Evolutionary conservation across 2,329 filamentous ascomycete genomes (phyloP), one percentile per base, ranked within the genome.

Genomic region (Botrytis porri): DNA sequence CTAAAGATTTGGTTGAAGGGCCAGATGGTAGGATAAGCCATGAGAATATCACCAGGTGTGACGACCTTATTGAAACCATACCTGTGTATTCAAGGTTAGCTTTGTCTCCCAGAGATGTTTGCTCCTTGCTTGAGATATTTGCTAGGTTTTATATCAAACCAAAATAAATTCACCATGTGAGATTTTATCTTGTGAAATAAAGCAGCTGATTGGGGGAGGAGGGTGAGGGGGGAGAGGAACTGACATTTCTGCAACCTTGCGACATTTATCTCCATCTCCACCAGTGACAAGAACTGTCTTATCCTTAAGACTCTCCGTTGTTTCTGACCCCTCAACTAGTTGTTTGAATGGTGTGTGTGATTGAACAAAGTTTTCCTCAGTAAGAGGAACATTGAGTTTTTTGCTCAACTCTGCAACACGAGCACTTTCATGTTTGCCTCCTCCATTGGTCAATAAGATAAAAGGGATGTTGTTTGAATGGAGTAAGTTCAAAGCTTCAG

Each of bases 381-480:
- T 87, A 61, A 96, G 84, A 25, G 86, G 82, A 1, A 94, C 84
- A 39, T 87, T 85, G 10, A 97, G 86, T 77, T 89, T 89, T 61
- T 86, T 81, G 77, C 88, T 90, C 70, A 97, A 85, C 74, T 95
- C 91, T 12, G 84, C 84, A 43, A 94, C 91, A 29, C 93, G 88
- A 73, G 92, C 90, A 4, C 84, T 85, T 83, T 98, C 95, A 75
- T 90, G 89, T 80, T 92, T 94, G 73, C 96, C 96, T 60, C 96
- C 96, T 77, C 96, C 96, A 83, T 99, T 99, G 74, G 96, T 99
- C 75, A 99, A 86, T 48, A 99, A 89, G 79, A 99, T 95, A 83
- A 97, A 98, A 20, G 95, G 95, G 63, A 98, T 93, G 64, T 88
- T 86, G 79, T 94, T 87, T 64, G 87, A 83, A 77, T 94, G 89